Evolutionary conservation across 108 stramenopile genomes (phyloP).

Genomic region (Skeletonema potamos): DNA sequence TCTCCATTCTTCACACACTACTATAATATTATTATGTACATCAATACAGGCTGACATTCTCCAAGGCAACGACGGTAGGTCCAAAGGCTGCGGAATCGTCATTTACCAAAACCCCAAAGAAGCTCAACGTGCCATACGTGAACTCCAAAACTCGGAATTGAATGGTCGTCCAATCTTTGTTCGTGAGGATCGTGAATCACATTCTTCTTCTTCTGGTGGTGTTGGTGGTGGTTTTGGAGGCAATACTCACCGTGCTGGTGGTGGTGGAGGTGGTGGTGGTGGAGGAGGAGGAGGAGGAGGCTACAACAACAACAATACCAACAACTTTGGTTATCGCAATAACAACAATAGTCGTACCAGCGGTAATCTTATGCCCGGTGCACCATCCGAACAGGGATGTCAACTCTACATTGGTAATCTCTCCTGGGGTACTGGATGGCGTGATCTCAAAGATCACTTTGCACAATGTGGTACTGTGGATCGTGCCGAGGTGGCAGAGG

Average conservation of each 20-base stretch:
- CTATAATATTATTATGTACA: no score
- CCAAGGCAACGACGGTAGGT: slow-evolving; percentile 73
- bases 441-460: slow-evolving; percentile 90
- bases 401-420: slow-evolving; percentile 89
- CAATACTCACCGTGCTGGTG: no score
- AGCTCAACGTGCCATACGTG: slow-evolving; percentile 84
- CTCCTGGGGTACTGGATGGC: slow-evolving; percentile 74
- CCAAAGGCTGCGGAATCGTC: slow-evolving; percentile 93
- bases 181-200: slow-evolving; percentile 81
- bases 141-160: slow-evolving; percentile 79
- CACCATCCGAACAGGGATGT: slow-evolving; percentile 32
- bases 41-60: slow-evolving; percentile 76
- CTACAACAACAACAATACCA: slow-evolving; percentile 4
- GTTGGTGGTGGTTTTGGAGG: slow-evolving; percentile 42
- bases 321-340: slow-evolving; percentile 12
- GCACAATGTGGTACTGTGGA: slow-evolving; percentile 70
- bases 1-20: neutral
- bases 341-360: neutral
- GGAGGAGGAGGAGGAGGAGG: slow-evolving; percentile 18
- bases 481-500: slow-evolving; percentile 70
- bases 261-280: slow-evolving; percentile 30
- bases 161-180: slow-evolving; percentile 84
- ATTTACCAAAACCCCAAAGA: slow-evolving; percentile 87
- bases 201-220: slow-evolving; percentile 47
- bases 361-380: slow-evolving; percentile 13